Evolutionary conservation across 805 yeast genomes (phyloP).

Genomic region (Debaryomyces hansenii): DNA sequence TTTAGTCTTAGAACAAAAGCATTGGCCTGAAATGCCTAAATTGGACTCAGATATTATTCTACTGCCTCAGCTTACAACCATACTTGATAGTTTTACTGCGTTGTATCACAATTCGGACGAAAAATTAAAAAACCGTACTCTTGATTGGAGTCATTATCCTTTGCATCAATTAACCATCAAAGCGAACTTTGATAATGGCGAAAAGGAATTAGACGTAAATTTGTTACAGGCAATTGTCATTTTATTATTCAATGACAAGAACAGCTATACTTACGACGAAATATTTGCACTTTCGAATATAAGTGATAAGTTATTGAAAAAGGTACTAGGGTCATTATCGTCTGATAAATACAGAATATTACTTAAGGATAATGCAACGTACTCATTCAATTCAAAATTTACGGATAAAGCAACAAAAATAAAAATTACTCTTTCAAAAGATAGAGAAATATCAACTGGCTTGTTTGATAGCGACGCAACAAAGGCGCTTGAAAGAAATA

Average conservation of each 20-base stretch:
- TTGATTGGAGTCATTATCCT: conserved; percentile 44
- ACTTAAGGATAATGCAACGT: conserved; percentile 8
- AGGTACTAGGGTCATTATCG: conserved; percentile 28
- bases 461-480: conserved; percentile 7
- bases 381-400: conserved; percentile 23
- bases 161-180: conserved; percentile 40
- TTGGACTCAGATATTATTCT: conserved; percentile 19
- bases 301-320: conserved; percentile 26
- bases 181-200: conserved; percentile 28
- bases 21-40: conserved; percentile 42
- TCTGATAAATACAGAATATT: conserved; percentile 33
- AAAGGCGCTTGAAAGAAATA: conserved; percentile 15
- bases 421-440: conserved; percentile 29
- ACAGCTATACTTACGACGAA: conserved; percentile 17
- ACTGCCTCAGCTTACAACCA: conserved; percentile 19
- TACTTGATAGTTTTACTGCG: conserved; percentile 20
- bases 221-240: conserved; percentile 46
- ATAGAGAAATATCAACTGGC: conserved; percentile 9
- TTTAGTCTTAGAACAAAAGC: conserved; percentile 31
- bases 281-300: conserved; percentile 30
- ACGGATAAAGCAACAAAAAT: conserved; percentile 27
- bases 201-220: conserved; percentile 37
- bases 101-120: conserved; percentile 19
- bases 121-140: conserved; percentile 21
- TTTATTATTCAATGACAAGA: conserved; percentile 33